Conservation (phyloP, 1,284 basidiomycete genomes). For the Porphyrellus sp. region DNA sequence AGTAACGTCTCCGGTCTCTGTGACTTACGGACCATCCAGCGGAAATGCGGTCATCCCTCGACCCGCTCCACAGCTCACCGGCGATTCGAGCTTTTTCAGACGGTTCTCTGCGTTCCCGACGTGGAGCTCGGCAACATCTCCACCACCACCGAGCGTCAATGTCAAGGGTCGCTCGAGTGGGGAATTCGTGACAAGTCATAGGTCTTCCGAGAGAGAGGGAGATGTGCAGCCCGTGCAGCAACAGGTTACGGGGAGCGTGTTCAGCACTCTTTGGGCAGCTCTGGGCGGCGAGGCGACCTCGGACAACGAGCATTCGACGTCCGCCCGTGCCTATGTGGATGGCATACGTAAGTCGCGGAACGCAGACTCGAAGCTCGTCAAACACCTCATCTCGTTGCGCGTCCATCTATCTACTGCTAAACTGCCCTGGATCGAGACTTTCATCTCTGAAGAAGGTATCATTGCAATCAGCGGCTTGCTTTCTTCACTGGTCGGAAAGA, state of each 20-base stretch:
- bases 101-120: constrained; percentile 67
- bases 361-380: constrained; percentile 62
- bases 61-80: constrained; percentile 66
- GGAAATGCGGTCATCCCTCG: constrained; percentile 53
- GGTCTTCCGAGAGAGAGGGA: constrained; percentile 30
- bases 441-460: constrained; percentile 70
- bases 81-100: constrained; percentile 63
- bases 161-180: constrained; percentile 38
- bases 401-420: constrained; percentile 84
- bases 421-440: constrained; percentile 75
- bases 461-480: constrained; percentile 59
- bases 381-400: constrained; percentile 80
- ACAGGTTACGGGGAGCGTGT: constrained; percentile 71
- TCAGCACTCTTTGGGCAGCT: constrained; percentile 70
- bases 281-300: constrained; percentile 52
- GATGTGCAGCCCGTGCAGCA: constrained; percentile 48
- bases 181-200: constrained; percentile 35
- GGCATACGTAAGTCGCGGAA: constrained; percentile 51
- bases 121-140: constrained; percentile 48
- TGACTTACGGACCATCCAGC: constrained; percentile 61
- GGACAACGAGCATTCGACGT: constrained; percentile 42
- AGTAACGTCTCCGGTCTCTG: constrained; percentile 37
- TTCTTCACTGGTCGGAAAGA: constrained; percentile 57
- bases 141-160: constrained; percentile 32
- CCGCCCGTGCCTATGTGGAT: constrained; percentile 61